These are phyloP conservation scores for Fusarium palustre DNA, from an alignment of 2,329 filamentous ascomycete genomes.

Conservation along the genomic window DNA sequence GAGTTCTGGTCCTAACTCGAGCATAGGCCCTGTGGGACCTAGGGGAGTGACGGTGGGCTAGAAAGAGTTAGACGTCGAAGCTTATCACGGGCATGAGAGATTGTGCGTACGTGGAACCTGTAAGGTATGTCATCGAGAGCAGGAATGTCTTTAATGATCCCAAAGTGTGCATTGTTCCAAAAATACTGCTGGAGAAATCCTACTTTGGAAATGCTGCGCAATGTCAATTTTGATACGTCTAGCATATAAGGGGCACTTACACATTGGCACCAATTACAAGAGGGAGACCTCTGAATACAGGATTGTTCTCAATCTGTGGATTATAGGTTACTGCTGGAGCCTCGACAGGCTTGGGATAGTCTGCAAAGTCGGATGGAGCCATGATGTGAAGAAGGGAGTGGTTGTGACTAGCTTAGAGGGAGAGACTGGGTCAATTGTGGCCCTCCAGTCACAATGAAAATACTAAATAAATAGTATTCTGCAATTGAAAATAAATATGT, in stretches of 20 bases:
- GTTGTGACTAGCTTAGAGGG: neutral
- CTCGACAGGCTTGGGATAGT: conserved; percentile 56
- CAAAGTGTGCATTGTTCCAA: conserved; percentile 76
- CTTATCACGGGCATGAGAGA: too few relatives aligned
- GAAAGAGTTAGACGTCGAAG: conserved; percentile 11
- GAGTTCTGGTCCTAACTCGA: conserved; percentile 58
- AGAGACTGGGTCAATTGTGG: neutral
- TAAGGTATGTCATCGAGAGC: conserved; percentile 59
- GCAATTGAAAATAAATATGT: neutral
- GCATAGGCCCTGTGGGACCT: conserved; percentile 51
- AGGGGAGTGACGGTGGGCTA: conserved; percentile 70
- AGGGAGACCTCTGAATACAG: conserved; percentile 73
- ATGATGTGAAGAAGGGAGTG: conserved; percentile 29
- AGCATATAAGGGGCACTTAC: conserved; percentile 56
- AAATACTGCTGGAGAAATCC: conserved; percentile 71
- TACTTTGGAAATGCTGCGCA: conserved; percentile 68
- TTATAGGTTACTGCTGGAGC: conserved; percentile 54
- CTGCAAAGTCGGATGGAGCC: conserved; percentile 53
- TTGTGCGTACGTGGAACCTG: conserved; percentile 60
- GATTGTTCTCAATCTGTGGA: conserved; percentile 68
- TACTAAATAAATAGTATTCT: neutral
- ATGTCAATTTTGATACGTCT: conserved; percentile 16
- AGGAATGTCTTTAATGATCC: conserved; percentile 59
- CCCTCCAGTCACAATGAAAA: neutral
- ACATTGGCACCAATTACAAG: conserved; percentile 71